Conservation (phyloP, 305 asterid species). For the Solanum aculeatissimum region DNA sequence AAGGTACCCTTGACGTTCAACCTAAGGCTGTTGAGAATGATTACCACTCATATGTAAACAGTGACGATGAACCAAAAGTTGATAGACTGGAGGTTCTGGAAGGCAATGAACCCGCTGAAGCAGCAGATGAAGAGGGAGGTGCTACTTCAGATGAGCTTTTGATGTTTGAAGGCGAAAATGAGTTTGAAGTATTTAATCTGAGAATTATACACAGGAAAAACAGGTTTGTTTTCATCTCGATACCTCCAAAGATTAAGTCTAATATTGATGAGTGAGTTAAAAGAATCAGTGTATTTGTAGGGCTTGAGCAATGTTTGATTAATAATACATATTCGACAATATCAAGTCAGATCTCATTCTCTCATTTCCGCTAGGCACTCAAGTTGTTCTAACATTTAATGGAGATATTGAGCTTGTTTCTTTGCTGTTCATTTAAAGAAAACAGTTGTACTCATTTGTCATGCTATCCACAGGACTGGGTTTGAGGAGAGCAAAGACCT, state of each 20-base stretch:
- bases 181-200: conserved; percentile 59
- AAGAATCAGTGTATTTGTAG: neutral
- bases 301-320: neutral
- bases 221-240: conserved; percentile 38
- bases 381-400: conserved; percentile 4
- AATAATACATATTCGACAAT: neutral
- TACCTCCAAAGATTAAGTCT: neutral
- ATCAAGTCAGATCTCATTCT: neutral
- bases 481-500: conserved; percentile 91
- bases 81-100: conserved; percentile 19
- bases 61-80: conserved; percentile 4
- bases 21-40: conserved; percentile 11
- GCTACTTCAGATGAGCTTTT: conserved; percentile 37
- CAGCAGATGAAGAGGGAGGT: conserved; percentile 33
- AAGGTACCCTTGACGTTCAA: conserved; percentile 15
- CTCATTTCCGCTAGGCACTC: neutral
- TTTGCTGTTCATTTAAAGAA: conserved; percentile 36
- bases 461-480: conserved; percentile 75
- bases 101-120: conserved; percentile 20
- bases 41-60: conserved; percentile 5
- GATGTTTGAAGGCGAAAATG: conserved; percentile 52
- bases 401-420: conserved; percentile 11
- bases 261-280: neutral
- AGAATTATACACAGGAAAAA: conserved; percentile 83
- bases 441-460: conserved; percentile 40